A percentile compares a stretch with the other conserved stretches of the same genome.
phyloP scores from a whole-genome alignment of 805 yeast species.

The Torulaspora maleeae region DNA sequence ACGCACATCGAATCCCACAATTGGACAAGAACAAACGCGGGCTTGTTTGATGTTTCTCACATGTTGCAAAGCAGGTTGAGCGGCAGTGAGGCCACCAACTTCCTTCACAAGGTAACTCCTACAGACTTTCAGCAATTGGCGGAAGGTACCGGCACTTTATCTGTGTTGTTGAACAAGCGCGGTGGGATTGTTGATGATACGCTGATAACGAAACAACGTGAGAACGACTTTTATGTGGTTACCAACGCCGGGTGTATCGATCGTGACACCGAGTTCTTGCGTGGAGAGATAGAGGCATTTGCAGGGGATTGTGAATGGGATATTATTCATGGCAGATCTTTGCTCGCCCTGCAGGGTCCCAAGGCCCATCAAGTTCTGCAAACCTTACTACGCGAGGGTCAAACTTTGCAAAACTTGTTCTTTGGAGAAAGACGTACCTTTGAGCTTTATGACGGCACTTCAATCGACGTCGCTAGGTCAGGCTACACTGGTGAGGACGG shows the following conservation, averaged over 20 bases:
- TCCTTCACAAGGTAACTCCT: slow-evolving; percentile 83
- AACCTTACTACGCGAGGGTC: slow-evolving; percentile 48
- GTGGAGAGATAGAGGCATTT: slow-evolving; percentile 43
- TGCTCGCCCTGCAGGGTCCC: slow-evolving; percentile 94
- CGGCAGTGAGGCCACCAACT: slow-evolving; percentile 63
- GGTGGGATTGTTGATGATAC: slow-evolving; percentile 95
- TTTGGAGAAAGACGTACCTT: slow-evolving; percentile 61
- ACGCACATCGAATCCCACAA: slow-evolving; percentile 88
- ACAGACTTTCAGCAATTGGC: slow-evolving; percentile 62
- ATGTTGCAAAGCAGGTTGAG: slow-evolving; percentile 85
- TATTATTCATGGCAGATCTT: slow-evolving; percentile 58
- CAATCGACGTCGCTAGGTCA: slow-evolving; percentile 81
- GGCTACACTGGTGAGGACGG: slow-evolving; percentile 99
- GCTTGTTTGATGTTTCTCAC: slow-evolving; percentile 94
- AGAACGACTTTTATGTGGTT: slow-evolving; percentile 74
- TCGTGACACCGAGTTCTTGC: slow-evolving; percentile 66
- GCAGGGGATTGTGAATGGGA: slow-evolving; percentile 36
- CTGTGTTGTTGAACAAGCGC: slow-evolving; percentile 65
- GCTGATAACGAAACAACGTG: slow-evolving; percentile 70
- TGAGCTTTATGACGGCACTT: slow-evolving; percentile 36
- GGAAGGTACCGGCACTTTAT: slow-evolving; percentile 61
- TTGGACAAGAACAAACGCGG: slow-evolving; percentile 87
- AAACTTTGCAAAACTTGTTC: slow-evolving; percentile 48
- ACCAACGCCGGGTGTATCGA: slow-evolving; percentile 95
- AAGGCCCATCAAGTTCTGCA: slow-evolving; percentile 63